A percentile compares a stretch with the other conserved stretches of the same genome.
These are phyloP conservation scores for Alternaria panax DNA, from an alignment of 2,329 filamentous ascomycete species.

Conservation along the genomic window DNA sequence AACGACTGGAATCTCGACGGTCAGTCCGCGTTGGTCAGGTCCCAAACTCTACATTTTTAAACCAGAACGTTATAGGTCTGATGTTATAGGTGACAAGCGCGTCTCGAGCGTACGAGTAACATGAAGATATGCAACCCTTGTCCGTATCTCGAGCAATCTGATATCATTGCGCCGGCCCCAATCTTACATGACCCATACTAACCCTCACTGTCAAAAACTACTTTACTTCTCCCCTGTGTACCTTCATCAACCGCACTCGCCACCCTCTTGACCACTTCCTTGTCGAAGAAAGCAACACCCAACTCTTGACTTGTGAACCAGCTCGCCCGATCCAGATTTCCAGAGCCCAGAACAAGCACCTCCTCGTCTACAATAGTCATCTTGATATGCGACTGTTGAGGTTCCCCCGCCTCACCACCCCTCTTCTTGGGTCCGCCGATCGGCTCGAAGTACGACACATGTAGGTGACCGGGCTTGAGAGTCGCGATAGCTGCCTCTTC, in stretches of 20 bases:
- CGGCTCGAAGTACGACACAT: constrained; percentile 65
- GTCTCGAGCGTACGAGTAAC: too few relatives aligned
- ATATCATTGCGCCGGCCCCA: too few relatives aligned
- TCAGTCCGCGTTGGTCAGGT: too few relatives aligned
- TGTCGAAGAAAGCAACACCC: constrained; percentile 66
- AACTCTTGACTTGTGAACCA: constrained; percentile 89
- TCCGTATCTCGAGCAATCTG: too few relatives aligned
- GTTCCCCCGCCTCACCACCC: constrained; percentile 58
- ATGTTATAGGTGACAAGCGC: too few relatives aligned
- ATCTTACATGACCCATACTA: neutral
- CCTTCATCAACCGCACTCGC: constrained; percentile 28
- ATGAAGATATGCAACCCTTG: too few relatives aligned
- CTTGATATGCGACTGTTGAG: constrained; percentile 79
- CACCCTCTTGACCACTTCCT: constrained; percentile 49
- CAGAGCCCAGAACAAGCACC: constrained; percentile 75
- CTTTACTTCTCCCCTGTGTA: constrained; percentile 33
- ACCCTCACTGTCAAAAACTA: constrained; percentile 31
- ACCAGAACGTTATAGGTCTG: too few relatives aligned
- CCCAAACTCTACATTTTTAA: too few relatives aligned
- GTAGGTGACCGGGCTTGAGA: constrained; percentile 57
- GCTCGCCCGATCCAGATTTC: constrained; percentile 84
- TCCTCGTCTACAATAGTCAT: constrained; percentile 75
- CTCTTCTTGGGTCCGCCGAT: constrained; percentile 29
- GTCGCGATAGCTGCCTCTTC: constrained; percentile 41
- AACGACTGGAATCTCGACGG: too few relatives aligned